Percentiles rank a stretch among this genome's conserved stretches.
Conservation (phyloP, 345 rosid genomes). For the Erodium maritimum region DNA sequence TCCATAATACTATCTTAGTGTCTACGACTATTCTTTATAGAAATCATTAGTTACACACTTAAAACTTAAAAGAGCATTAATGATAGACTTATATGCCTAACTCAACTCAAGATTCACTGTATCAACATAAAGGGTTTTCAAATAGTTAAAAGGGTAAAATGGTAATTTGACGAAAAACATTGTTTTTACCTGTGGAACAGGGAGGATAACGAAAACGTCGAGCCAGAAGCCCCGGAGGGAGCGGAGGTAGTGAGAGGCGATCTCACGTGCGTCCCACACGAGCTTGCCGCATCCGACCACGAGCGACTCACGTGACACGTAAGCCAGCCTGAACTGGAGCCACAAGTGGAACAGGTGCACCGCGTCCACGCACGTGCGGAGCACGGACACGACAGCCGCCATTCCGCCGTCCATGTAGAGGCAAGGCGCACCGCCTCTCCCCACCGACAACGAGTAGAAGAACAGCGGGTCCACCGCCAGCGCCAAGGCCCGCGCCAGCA, state of each 20-base stretch:
- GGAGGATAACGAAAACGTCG: conserved; percentile 48
- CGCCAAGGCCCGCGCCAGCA: conserved; percentile 42
- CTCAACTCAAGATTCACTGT: too few species aligned
- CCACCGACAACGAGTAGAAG: conserved; percentile 35
- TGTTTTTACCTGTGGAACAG: conserved; percentile 61
- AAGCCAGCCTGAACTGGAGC: conserved; percentile 54
- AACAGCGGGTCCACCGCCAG: conserved; percentile 51
- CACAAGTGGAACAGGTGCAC: conserved; percentile 37
- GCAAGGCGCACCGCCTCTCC: conserved; percentile 32
- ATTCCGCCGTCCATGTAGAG: conserved; percentile 34
- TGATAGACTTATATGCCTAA: too few species aligned
- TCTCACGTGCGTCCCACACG: conserved; percentile 57
- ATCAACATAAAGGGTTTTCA: too few species aligned
- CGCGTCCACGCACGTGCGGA: conserved; percentile 37
- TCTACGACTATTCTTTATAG: too few species aligned
- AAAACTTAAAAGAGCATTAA: too few species aligned
- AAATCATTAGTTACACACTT: too few species aligned
- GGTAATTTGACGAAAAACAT: not conserved
- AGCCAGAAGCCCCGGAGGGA: conserved; percentile 47
- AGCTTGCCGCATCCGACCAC: conserved; percentile 57
- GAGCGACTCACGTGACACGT: conserved; percentile 47
- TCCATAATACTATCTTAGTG: too few species aligned
- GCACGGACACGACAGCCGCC: conserved; percentile 27
- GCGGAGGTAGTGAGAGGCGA: conserved; percentile 34
- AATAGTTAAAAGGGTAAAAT: not conserved